Conservation (phyloP, 1,139 yeast species). For the Taphrina flavorubra region DNA sequence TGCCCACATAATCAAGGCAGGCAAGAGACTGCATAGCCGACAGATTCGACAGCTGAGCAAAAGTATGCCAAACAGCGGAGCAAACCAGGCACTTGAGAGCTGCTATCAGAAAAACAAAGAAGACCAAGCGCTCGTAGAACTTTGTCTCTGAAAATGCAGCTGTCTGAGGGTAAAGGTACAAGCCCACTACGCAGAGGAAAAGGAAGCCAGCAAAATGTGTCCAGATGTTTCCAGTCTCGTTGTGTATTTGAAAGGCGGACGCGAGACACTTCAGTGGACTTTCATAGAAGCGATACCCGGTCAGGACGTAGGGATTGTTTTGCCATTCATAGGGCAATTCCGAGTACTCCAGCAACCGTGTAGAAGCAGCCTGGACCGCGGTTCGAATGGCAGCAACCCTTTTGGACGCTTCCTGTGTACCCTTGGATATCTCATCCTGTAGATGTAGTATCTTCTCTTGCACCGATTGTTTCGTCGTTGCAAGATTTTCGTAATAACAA, state of each 20-base stretch:
- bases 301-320: conserved; percentile 81
- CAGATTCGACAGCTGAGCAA: conserved; percentile 74
- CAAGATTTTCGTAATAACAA: conserved; percentile 19
- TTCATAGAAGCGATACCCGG: conserved; percentile 83
- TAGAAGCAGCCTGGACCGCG: conserved; percentile 43
- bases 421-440: conserved; percentile 31
- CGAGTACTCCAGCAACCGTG: conserved; percentile 73
- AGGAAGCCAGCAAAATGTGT: conserved; percentile 77
- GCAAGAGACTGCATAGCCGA: conserved; percentile 75
- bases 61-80: conserved; percentile 91
- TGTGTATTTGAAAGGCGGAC: conserved; percentile 71
- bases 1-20: conserved; percentile 94
- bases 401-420: conserved; percentile 32
- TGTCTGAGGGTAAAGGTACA: conserved; percentile 65
- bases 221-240: conserved; percentile 94
- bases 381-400: conserved; percentile 30
- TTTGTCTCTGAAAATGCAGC: conserved; percentile 56
- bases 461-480: conserved; percentile 20
- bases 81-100: conserved; percentile 77
- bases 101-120: conserved; percentile 70
- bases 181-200: conserved; percentile 62
- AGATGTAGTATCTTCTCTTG: conserved; percentile 32
- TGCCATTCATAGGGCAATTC: conserved; percentile 93
- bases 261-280: conserved; percentile 65
- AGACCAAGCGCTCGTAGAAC: conserved; percentile 59